Percentiles rank a stretch among this genome's conserved stretches.
Evolutionary conservation across 805 yeast genomes (phyloP).

Genomic region (Nakazawaea ishiwadae): DNA sequence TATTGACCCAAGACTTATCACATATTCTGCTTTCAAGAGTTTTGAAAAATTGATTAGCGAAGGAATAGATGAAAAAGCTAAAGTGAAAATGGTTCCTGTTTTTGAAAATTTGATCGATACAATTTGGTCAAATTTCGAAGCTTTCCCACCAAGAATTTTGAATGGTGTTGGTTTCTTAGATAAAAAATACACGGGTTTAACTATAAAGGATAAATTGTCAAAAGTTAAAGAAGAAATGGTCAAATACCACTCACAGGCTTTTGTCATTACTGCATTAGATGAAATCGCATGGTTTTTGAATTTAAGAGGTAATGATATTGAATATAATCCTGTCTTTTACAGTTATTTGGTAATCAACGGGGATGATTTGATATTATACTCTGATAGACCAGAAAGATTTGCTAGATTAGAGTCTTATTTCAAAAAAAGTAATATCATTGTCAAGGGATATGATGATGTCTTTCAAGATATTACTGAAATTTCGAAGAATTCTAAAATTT

Average conservation of each 20-base stretch:
- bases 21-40: slow-evolving; percentile 29
- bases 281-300: slow-evolving; percentile 91
- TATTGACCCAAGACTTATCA: slow-evolving; percentile 47
- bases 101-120: slow-evolving; percentile 42
- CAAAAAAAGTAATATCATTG: slow-evolving; percentile 34
- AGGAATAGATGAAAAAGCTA: slow-evolving; percentile 20
- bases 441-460: slow-evolving; percentile 39
- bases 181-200: slow-evolving; percentile 59
- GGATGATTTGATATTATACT: slow-evolving; percentile 34
- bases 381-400: slow-evolving; percentile 35
- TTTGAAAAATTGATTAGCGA: slow-evolving; percentile 28
- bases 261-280: slow-evolving; percentile 55
- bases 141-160: slow-evolving; percentile 51
- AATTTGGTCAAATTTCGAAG: slow-evolving; percentile 54
- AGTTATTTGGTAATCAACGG: slow-evolving; percentile 44
- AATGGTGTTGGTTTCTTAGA: slow-evolving; percentile 48
- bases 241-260: slow-evolving; percentile 20
- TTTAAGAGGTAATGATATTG: slow-evolving; percentile 56
- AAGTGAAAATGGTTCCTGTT: slow-evolving; percentile 39
- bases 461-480: slow-evolving; percentile 37
- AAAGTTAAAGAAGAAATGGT: slow-evolving; percentile 37
- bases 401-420: slow-evolving; percentile 35
- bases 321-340: slow-evolving; percentile 50
- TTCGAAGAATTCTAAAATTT: slow-evolving; percentile 33
- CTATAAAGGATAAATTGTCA: slow-evolving; percentile 50